phyloP scores from a whole-genome alignment of 2,329 filamentous ascomycete species.

The Juglanconis juglandina region DNA sequence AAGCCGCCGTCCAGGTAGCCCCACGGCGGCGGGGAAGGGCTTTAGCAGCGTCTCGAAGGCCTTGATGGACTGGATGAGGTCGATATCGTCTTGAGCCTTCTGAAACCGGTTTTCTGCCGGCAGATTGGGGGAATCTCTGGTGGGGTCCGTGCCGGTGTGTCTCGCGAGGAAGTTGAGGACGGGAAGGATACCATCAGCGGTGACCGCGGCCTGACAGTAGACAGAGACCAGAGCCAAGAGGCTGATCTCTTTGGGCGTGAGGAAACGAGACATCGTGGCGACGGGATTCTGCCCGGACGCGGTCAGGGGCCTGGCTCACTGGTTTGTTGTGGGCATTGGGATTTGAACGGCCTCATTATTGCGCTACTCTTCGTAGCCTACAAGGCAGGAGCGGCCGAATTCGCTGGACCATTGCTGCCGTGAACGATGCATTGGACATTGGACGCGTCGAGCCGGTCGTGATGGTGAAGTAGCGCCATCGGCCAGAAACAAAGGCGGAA shows the following conservation, averaged over 20 bases:
- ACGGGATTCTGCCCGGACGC: neutral
- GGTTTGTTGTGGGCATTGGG: neutral
- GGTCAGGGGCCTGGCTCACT: neutral
- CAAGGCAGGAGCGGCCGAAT: neutral
- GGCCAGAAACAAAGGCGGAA: too few species aligned
- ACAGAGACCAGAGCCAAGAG: slow-evolving; percentile 77
- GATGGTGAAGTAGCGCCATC: neutral
- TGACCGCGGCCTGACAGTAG: slow-evolving; percentile 65
- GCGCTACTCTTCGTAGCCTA: neutral
- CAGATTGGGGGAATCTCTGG: slow-evolving; percentile 22
- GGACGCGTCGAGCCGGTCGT: neutral
- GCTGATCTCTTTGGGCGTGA: slow-evolving; percentile 86
- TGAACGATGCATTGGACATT: neutral
- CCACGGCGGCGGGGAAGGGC: slow-evolving; percentile 48
- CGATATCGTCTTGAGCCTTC: slow-evolving; percentile 47
- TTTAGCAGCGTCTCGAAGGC: slow-evolving; percentile 58
- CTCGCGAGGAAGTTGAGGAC: slow-evolving; percentile 39
- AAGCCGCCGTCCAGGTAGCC: slow-evolving; percentile 72
- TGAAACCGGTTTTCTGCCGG: slow-evolving; percentile 37
- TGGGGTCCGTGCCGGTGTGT: slow-evolving; percentile 39
- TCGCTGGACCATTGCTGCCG: neutral
- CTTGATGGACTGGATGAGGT: slow-evolving; percentile 52
- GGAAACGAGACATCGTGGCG: slow-evolving; percentile 32
- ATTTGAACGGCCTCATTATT: neutral
- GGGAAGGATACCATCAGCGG: slow-evolving; percentile 37